A percentile compares a stretch with the other conserved stretches of the same genome.
phyloP scores from a whole-genome alignment of 1,139 yeast genomes.

The Nakaseomyces delphensis region DNA sequence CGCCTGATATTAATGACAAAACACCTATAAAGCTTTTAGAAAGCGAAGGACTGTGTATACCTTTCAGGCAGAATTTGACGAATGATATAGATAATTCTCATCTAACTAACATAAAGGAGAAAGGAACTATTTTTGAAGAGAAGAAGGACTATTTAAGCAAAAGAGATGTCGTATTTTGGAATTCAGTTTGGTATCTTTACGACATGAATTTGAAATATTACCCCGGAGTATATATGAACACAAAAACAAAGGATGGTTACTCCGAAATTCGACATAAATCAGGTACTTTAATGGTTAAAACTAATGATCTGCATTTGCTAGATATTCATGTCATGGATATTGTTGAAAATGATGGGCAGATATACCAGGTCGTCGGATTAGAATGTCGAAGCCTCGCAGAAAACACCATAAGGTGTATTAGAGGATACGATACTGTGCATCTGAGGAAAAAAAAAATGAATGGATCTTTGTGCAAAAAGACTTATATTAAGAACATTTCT shows the following conservation, averaged over 20 bases:
- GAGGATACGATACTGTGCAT: slow-evolving; percentile 49
- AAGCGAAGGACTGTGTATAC: no score
- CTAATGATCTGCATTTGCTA: slow-evolving; percentile 27
- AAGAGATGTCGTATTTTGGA: slow-evolving; percentile 25
- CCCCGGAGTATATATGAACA: slow-evolving; percentile 29
- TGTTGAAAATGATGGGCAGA: slow-evolving; percentile 28
- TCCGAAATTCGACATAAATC: slow-evolving; percentile 23
- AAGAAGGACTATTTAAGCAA: slow-evolving; percentile 20
- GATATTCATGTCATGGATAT: slow-evolving; percentile 39
- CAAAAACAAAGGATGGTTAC: slow-evolving; percentile 15
- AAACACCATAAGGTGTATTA: slow-evolving; percentile 39
- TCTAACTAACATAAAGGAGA: background rate
- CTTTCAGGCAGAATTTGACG: background rate
- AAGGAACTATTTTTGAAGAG: background rate
- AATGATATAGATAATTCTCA: background rate
- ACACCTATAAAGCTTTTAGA: no score
- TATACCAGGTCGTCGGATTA: slow-evolving; percentile 42
- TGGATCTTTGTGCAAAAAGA: slow-evolving; percentile 18
- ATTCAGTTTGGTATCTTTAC: slow-evolving; percentile 34
- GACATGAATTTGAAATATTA: slow-evolving; percentile 28
- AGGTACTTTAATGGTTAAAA: slow-evolving; percentile 16
- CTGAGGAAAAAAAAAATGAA: slow-evolving; percentile 29
- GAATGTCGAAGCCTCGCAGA: slow-evolving; percentile 22
- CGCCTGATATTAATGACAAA: no score
- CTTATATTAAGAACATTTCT: slow-evolving; percentile 17